phyloP scores from a whole-genome alignment of 352 stramenopile species.

The Globisporangium rhizosaccharum region DNA sequence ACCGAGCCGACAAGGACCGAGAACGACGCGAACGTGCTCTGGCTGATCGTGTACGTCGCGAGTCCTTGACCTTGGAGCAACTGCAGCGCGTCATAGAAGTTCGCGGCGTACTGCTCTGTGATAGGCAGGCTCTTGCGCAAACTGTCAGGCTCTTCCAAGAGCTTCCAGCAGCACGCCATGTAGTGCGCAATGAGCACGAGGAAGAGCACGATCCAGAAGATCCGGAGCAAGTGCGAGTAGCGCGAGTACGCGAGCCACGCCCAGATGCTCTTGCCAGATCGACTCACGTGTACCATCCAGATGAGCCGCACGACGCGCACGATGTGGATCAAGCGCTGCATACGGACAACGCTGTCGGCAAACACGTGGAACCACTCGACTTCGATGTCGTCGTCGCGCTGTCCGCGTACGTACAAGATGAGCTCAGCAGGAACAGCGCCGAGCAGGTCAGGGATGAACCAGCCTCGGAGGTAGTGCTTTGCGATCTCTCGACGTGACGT shows the following conservation, averaged over 20 bases:
- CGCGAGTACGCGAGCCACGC: constrained; percentile 9
- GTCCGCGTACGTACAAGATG: background rate
- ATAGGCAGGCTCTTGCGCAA: too few species aligned
- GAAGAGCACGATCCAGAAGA: constrained; percentile 6
- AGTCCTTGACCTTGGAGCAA: constrained; percentile 51
- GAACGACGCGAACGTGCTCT: constrained; percentile 40
- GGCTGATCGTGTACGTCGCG: constrained; percentile 9
- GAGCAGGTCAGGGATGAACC: constrained; percentile 5
- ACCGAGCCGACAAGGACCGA: constrained; percentile 42
- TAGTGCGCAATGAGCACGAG: constrained; percentile 8
- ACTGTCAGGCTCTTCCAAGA: background rate
- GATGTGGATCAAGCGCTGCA: background rate
- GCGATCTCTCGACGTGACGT: constrained; percentile 3
- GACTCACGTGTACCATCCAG: too few species aligned
- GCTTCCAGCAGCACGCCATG: constrained; percentile 8
- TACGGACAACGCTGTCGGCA: too few species aligned
- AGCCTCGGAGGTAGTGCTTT: constrained; percentile 5
- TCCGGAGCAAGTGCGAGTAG: constrained; percentile 10
- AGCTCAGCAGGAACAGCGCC: constrained; percentile 1
- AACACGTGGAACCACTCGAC: too few species aligned
- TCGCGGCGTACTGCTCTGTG: constrained; percentile 20
- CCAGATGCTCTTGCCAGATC: constrained; percentile 1
- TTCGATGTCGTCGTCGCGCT: too few species aligned
- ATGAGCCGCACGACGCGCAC: background rate
- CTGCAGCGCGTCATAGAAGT: constrained; percentile 43